These are phyloP conservation scores for Coemansia sp. DNA, from an alignment of 192 early-diverging fungal genomes.

Conservation along the genomic window DNA sequence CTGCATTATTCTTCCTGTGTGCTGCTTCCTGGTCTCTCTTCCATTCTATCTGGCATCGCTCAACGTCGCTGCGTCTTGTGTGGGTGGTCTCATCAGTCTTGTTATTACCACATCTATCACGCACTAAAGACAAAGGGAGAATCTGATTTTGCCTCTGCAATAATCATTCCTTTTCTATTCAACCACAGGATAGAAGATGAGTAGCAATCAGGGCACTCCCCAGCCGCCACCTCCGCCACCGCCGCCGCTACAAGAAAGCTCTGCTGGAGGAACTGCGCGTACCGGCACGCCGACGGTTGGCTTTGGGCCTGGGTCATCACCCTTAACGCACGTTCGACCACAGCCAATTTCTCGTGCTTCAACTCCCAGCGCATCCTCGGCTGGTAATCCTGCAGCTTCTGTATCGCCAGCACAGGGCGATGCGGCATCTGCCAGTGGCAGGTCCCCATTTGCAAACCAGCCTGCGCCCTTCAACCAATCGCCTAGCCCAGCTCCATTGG, in stretches of 20 bases:
- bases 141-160: constrained; percentile 1
- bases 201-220: neutral
- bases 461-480: constrained; percentile 32
- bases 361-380: constrained; percentile 26
- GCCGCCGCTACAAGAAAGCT: constrained; percentile 20
- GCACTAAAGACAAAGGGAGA: neutral
- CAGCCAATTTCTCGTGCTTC: constrained; percentile 42
- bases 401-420: constrained; percentile 19
- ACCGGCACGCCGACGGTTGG: constrained; percentile 44
- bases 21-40: neutral
- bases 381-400: neutral
- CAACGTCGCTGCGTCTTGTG: neutral
- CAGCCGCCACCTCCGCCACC: constrained; percentile 25
- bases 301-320: constrained; percentile 52
- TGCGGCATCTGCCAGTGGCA: neutral
- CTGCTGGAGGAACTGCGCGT: constrained; percentile 22
- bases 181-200: constrained; percentile 1
- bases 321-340: constrained; percentile 44
- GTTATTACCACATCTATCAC: neutral
- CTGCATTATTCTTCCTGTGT: neutral
- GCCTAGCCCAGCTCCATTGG: constrained; percentile 22
- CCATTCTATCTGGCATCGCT: neutral
- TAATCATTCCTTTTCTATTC: neutral
- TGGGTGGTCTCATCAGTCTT: neutral
- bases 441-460: constrained; percentile 47